A percentile compares a stretch with the other conserved stretches of the same genome.
These are phyloP conservation scores for Calocera cornea DNA, from an alignment of 768 basidiomycete species.

Conservation along the genomic window DNA sequence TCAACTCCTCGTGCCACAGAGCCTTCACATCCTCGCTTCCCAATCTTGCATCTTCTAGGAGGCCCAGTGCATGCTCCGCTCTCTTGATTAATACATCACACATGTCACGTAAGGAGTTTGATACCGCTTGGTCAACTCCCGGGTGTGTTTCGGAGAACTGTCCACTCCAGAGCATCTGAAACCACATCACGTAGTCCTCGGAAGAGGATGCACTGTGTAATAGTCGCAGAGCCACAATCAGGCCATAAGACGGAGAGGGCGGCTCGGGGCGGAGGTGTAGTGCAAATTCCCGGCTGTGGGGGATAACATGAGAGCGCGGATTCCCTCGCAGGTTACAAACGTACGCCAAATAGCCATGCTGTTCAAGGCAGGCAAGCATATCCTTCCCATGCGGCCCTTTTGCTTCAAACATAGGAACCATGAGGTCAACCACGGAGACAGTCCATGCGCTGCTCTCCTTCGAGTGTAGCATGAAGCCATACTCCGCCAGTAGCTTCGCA, in stretches of 20 bases:
- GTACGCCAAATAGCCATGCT: conserved; percentile 77
- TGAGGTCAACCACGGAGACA: conserved; percentile 44
- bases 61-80: not conserved
- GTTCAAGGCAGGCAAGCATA: conserved; percentile 42
- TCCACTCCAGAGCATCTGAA: not conserved
- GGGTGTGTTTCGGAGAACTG: not conserved
- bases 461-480: conserved; percentile 54
- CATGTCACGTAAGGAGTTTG: not conserved
- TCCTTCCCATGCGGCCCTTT: conserved; percentile 29
- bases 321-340: not conserved
- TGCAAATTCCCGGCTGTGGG: conserved; percentile 55
- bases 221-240: conserved; percentile 59
- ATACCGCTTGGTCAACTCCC: not conserved
- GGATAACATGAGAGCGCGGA: not conserved
- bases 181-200: not conserved
- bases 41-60: not conserved
- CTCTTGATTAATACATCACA: not conserved
- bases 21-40: not conserved
- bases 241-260: conserved; percentile 65
- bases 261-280: conserved; percentile 47
- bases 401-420: conserved; percentile 38
- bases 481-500: conserved; percentile 67
- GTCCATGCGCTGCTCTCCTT: conserved; percentile 30
- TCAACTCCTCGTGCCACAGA: not conserved
- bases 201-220: conserved; percentile 26